A percentile compares a stretch with the other conserved stretches of the same genome.
Conservation (phyloP, 192 early-diverging fungal species). For the Gonapodya prolifera region DNA sequence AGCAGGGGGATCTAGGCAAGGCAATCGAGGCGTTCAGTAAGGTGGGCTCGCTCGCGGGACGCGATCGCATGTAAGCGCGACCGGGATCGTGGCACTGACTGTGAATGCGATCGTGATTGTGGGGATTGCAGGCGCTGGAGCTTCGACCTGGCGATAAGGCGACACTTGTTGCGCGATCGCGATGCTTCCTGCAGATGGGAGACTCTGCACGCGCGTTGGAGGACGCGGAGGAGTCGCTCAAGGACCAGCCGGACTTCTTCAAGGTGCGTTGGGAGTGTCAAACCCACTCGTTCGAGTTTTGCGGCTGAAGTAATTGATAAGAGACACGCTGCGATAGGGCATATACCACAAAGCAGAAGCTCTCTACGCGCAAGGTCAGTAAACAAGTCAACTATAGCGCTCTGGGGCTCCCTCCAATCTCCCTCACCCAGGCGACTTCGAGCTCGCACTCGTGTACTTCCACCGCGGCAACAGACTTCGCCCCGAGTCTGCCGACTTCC, state of each 20-base stretch:
- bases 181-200: slow-evolving; percentile 41
- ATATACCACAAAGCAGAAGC: slow-evolving; percentile 48
- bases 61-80: neutral
- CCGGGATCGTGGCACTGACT: neutral
- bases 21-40: slow-evolving; percentile 40
- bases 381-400: too few species aligned
- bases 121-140: slow-evolving; percentile 21
- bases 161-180: slow-evolving; percentile 37
- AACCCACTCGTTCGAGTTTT: neutral
- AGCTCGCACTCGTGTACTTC: slow-evolving; percentile 42
- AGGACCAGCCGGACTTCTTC: slow-evolving; percentile 30
- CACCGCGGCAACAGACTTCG: slow-evolving; percentile 39
- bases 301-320: neutral
- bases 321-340: slow-evolving; percentile 19
- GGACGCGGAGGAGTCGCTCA: slow-evolving; percentile 35
- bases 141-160: slow-evolving; percentile 43
- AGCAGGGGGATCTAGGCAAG: slow-evolving; percentile 29
- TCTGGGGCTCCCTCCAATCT: too few species aligned
- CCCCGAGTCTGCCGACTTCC: slow-evolving; percentile 44
- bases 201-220: slow-evolving; percentile 26
- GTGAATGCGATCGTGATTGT: neutral
- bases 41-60: slow-evolving; percentile 10
- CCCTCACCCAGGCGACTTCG: too few species aligned
- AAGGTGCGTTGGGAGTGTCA: slow-evolving; percentile 9
- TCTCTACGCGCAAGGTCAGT: slow-evolving; percentile 44